Evolutionary conservation across 208 protist genomes (phyloP).

Genomic region (Acanthamoeba castellanii): DNA sequence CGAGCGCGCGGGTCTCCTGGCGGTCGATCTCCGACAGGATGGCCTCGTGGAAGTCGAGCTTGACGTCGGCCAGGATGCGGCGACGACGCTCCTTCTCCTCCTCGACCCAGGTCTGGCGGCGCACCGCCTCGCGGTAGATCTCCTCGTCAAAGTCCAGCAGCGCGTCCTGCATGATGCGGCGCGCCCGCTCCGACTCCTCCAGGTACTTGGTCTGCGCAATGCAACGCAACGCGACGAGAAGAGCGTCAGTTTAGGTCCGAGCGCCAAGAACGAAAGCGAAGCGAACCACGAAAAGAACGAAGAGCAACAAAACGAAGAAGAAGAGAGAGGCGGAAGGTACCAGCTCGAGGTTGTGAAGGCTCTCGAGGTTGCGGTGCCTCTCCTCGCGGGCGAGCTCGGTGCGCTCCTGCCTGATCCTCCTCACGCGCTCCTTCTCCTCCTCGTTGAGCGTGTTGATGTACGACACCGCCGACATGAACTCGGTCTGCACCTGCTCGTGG

Average conservation of each 20-base stretch:
- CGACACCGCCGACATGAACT: constrained; percentile 58
- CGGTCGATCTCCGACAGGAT: constrained; percentile 61
- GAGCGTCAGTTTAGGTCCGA: neutral
- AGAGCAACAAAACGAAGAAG: neutral
- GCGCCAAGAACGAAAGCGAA: neutral
- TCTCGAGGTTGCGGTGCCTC: neutral
- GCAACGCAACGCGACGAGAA: too few species aligned
- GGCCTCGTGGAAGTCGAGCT: constrained; percentile 39
- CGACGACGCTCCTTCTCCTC: constrained; percentile 66
- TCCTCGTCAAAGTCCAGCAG: constrained; percentile 62
- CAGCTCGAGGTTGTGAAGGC: constrained; percentile 46
- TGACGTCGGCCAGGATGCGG: constrained; percentile 5
- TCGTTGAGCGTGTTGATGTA: neutral
- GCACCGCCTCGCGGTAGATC: constrained; percentile 55
- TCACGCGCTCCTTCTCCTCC: constrained; percentile 14
- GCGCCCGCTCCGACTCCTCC: constrained; percentile 28
- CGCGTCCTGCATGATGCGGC: constrained; percentile 58
- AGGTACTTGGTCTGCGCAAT: constrained; percentile 22
- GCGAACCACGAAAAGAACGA: neutral
- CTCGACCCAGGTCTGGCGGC: constrained; percentile 67
- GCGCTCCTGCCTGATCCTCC: constrained; percentile 13
- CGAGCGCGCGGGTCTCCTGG: constrained; percentile 34
- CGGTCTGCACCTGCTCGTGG: neutral
- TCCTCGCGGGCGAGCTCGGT: neutral
- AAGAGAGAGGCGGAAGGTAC: neutral